Percentiles rank a stretch among this genome's conserved stretches.
These are phyloP conservation scores for Suillus fuscotomentosus DNA, from an alignment of 768 basidiomycete genomes.

Conservation along the genomic window DNA sequence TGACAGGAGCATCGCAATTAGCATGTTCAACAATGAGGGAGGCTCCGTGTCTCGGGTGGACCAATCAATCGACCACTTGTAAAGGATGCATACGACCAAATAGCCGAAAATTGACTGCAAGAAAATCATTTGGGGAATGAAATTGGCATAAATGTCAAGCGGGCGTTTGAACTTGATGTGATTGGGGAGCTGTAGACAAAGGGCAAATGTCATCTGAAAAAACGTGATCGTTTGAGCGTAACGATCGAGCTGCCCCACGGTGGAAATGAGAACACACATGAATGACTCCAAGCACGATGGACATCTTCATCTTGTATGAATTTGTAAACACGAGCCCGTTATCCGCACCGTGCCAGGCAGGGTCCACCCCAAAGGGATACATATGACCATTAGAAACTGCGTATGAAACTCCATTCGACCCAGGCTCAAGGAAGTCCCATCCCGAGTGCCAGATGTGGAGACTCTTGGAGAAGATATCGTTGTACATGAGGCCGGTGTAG, in stretches of 20 bases:
- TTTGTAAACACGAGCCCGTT: slow-evolving; percentile 94
- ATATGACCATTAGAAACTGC: slow-evolving; percentile 61
- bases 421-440: slow-evolving; percentile 74
- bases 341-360: slow-evolving; percentile 91
- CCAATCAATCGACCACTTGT: slow-evolving; percentile 99
- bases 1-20: slow-evolving; percentile 93
- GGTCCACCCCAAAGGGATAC: slow-evolving; percentile 96
- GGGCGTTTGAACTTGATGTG: slow-evolving; percentile 90
- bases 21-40: slow-evolving; percentile 91
- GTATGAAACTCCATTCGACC: slow-evolving; percentile 39
- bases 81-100: slow-evolving; percentile 88
- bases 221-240: slow-evolving; percentile 13
- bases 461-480: slow-evolving; percentile 96
- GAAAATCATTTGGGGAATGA: slow-evolving; percentile 97
- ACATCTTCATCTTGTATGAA: slow-evolving; percentile 99
- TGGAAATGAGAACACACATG: slow-evolving; percentile 61
- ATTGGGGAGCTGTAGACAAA: slow-evolving; percentile 95
- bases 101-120: slow-evolving; percentile 98
- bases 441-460: slow-evolving; percentile 86
- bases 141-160: slow-evolving; percentile 89
- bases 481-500: slow-evolving; percentile 97
- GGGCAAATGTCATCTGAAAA: slow-evolving; percentile 93
- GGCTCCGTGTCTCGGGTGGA: slow-evolving; percentile 61
- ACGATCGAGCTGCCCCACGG: background rate
- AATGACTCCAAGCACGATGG: slow-evolving; percentile 91